Percentiles rank a stretch among this genome's conserved stretches.
These are phyloP conservation scores for Plasmodium ovale DNA, from an alignment of 169 alveolate genomes.

Conservation along the genomic window DNA sequence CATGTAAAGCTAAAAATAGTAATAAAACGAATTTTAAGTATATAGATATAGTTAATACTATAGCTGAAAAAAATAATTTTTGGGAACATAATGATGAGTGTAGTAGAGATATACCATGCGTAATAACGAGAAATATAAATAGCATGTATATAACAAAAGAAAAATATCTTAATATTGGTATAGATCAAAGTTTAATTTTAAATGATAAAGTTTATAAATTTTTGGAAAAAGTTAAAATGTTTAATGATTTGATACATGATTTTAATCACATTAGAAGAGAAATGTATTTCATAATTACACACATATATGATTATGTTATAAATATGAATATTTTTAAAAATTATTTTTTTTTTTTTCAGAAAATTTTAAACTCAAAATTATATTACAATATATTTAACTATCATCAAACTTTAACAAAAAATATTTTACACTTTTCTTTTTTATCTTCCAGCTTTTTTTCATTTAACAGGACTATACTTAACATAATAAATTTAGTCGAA, in stretches of 20 bases:
- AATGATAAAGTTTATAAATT: background rate
- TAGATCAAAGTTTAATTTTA: constrained; percentile 2
- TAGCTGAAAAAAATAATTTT: background rate
- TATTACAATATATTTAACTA: constrained; percentile 9
- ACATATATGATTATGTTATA: constrained; percentile 24
- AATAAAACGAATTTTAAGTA: constrained; percentile 18
- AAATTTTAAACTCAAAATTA: background rate
- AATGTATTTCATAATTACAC: constrained; percentile 17
- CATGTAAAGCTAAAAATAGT: background rate
- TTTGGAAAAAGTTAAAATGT: constrained; percentile 12
- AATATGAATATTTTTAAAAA: constrained; percentile 27
- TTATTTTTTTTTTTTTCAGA: constrained; percentile 42
- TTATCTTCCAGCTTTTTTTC: constrained; percentile 4
- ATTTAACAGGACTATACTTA: constrained; percentile 1
- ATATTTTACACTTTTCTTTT: constrained; percentile 23
- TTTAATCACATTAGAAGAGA: constrained; percentile 42
- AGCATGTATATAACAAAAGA: constrained; percentile 6
- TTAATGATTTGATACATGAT: constrained; percentile 25
- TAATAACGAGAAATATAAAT: background rate
- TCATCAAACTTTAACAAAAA: constrained; percentile 17
- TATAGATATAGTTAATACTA: constrained; percentile 32
- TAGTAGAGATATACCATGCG: background rate
- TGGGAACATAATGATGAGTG: background rate
- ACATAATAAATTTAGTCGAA: constrained; percentile 15
- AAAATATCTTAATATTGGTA: constrained; percentile 23